Conservation (phyloP, 352 stramenopile species). For the Peronospora belbahrii region DNA sequence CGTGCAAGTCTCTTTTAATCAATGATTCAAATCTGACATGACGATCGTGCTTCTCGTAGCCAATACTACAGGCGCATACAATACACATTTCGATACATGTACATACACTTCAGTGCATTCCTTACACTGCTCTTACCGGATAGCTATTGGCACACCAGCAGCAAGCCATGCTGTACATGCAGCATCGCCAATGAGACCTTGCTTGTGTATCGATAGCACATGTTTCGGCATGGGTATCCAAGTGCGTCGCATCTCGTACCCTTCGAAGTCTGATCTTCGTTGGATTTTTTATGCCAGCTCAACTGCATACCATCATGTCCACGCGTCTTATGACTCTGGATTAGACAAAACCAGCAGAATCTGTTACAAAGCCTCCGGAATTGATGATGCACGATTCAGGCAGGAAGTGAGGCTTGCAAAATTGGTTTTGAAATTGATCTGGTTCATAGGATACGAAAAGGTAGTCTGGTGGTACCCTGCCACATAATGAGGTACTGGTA, state of each 20-base stretch:
- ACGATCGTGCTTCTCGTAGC: constrained; percentile 4
- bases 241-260: background rate
- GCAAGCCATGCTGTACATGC: background rate
- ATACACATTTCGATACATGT: no score
- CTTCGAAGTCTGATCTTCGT: constrained; percentile 2
- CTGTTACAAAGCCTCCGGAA: background rate
- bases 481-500: no score
- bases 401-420: no score
- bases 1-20: constrained; percentile 8
- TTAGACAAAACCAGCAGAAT: background rate
- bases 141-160: background rate
- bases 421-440: no score
- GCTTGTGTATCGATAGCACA: background rate
- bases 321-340: background rate
- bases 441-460: no score
- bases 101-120: no score
- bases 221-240: background rate
- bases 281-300: constrained; percentile 22
- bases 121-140: no score
- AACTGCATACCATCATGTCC: background rate
- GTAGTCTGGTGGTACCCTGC: no score
- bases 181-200: no score
- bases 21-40: constrained; percentile 5
- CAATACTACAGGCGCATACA: background rate
- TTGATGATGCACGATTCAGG: no score